Evolutionary conservation across 2,329 filamentous ascomycete species (phyloP).

Genomic region (Pseudogymnoascus sp.): DNA sequence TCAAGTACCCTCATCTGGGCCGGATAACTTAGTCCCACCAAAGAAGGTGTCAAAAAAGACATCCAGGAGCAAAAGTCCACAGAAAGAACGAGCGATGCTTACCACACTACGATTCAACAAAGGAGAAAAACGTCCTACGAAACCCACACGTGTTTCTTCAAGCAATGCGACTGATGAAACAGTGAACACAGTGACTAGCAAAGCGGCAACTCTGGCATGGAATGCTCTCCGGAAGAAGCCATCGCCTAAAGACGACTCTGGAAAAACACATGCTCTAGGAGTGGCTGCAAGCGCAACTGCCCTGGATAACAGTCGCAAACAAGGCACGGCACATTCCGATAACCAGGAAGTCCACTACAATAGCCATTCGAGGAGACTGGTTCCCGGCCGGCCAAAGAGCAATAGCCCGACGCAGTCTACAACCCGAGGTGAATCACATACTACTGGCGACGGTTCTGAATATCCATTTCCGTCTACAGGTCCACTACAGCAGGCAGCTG

Average conservation of each 20-base stretch:
- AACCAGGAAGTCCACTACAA: constrained; percentile 24
- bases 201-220: constrained; percentile 59
- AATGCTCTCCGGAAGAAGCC: constrained; percentile 30
- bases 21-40: constrained; percentile 18
- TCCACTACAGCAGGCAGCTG: constrained; percentile 23
- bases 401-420: constrained; percentile 14
- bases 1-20: constrained; percentile 14
- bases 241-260: constrained; percentile 20
- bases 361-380: constrained; percentile 26
- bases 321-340: constrained; percentile 13
- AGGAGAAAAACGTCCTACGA: constrained; percentile 38
- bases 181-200: constrained; percentile 50
- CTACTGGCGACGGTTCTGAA: constrained; percentile 19
- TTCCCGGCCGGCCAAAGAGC: constrained; percentile 16
- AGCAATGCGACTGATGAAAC: constrained; percentile 29
- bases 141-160: constrained; percentile 26
- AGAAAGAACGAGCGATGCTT: constrained; percentile 50
- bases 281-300: constrained; percentile 20
- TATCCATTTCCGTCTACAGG: constrained; percentile 27
- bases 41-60: constrained; percentile 24
- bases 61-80: constrained; percentile 47
- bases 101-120: constrained; percentile 49
- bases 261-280: constrained; percentile 24
- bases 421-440: constrained; percentile 18
- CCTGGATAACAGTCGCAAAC: constrained; percentile 20